Evolutionary conservation across 768 basidiomycete genomes (phyloP).

Genomic region (Mycena polygramma): DNA sequence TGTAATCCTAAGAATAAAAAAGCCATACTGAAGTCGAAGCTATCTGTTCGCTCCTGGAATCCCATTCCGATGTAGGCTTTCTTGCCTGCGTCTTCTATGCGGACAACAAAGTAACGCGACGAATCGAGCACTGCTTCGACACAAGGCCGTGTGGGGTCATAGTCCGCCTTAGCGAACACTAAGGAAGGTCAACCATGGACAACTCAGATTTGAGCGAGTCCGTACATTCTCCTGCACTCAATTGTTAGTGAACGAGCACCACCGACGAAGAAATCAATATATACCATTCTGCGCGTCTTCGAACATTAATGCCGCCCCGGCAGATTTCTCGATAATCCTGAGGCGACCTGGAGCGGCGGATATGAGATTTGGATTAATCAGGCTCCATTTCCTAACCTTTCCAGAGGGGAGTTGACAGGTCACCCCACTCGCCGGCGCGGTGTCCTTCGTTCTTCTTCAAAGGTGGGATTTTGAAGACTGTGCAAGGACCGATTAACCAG

Average conservation of each 20-base stretch:
- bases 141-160: constrained; percentile 81
- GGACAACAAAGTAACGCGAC: constrained; percentile 93
- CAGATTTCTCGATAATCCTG: constrained; percentile 84
- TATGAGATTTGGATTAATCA: constrained; percentile 10
- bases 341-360: constrained; percentile 57
- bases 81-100: constrained; percentile 89
- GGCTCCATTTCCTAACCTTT: constrained; percentile 64
- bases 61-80: constrained; percentile 97
- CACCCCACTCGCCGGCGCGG: constrained; percentile 94
- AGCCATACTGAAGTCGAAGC: constrained; percentile 90
- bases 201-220: constrained; percentile 25
- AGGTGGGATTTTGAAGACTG: constrained; percentile 94
- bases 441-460: constrained; percentile 90
- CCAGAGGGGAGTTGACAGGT: constrained; percentile 87
- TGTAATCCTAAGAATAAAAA: constrained; percentile 12
- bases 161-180: constrained; percentile 92
- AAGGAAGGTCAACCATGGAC: constrained; percentile 37
- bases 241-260: neutral
- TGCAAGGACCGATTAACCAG: constrained; percentile 24
- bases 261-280: constrained; percentile 37
- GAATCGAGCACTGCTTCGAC: constrained; percentile 98
- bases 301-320: constrained; percentile 77
- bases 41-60: constrained; percentile 88
- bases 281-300: constrained; percentile 86
- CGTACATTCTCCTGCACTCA: constrained; percentile 75